A percentile compares a stretch with the other conserved stretches of the same genome.
phyloP scores from a whole-genome alignment of 345 rosid genomes.

The Hevea brasiliensis region DNA sequence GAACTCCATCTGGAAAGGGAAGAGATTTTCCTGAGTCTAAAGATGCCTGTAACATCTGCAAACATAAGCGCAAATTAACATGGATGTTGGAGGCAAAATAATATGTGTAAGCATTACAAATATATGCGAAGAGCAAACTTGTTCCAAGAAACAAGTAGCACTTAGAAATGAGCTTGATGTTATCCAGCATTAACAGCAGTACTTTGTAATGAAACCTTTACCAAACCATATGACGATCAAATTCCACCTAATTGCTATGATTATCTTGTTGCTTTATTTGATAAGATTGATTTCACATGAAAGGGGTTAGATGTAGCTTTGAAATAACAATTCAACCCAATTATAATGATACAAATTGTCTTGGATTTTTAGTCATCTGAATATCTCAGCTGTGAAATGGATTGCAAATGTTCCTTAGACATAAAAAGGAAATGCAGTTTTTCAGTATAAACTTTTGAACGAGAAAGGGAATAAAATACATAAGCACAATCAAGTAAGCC shows the following conservation, averaged over 20 bases:
- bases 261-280: too few relatives aligned
- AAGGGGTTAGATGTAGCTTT: not conserved
- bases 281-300: too few relatives aligned
- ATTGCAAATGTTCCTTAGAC: too few relatives aligned
- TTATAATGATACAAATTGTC: not conserved
- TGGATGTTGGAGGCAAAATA: not conserved
- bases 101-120: not conserved
- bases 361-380: too few relatives aligned
- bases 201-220: not conserved
- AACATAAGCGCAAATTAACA: slow-evolving; percentile 5
- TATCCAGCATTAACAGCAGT: not conserved
- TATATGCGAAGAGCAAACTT: not conserved
- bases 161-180: too few relatives aligned
- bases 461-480: not conserved
- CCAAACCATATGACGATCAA: too few relatives aligned
- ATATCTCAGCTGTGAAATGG: not conserved
- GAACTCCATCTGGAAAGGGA: slow-evolving; percentile 52
- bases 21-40: slow-evolving; percentile 73
- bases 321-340: not conserved
- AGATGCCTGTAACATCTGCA: slow-evolving; percentile 46
- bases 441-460: not conserved
- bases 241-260: too few relatives aligned
- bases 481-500: not conserved
- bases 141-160: not conserved
- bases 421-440: too few relatives aligned